Evolutionary conservation across 345 rosid species (phyloP), one percentile per base, ranked within the genome.

Genomic region (Eucalyptus albens): DNA sequence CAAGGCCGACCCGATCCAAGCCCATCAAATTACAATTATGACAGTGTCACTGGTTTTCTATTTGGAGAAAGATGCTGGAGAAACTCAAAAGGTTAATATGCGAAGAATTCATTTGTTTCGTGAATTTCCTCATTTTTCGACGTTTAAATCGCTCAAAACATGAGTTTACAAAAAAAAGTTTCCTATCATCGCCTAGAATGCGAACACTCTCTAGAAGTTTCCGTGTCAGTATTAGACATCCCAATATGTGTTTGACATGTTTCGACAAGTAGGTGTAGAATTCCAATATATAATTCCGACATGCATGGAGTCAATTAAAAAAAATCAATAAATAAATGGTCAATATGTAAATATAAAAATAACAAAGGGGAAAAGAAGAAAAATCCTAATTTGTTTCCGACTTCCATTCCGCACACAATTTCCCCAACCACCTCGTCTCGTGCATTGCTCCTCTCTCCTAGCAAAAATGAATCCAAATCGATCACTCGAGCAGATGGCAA

Each of bases 211-310:
- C 0, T 53, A 0, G 1, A 26, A 53, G 26, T 53, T 53, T 53
- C 2, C 0, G 1, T 53, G 26, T 53, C 0, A 0, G 0, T 53
- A 2, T 53, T 0, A 2, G 0, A 21, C 1, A 53, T 21, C 0
- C 0, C 0, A 53, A 21, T 0, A 4, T 0, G 11, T 53, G 26
- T 19, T 8, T 0, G 1, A 4, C 1, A 8, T 8, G 11, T 8
- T 53, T 53, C 5, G 5, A 53, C 26, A 8, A 0, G 9, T 0
- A 0, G 1, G 0, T 19, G 0, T 1, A 53, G 0, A 53, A 19
- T 53, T 53, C 2, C 24, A 53, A 19, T 0, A 53, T 53, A 0
- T 53, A 0, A 53, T 21, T 53, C 1, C 5, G 0, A 3, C 0
- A 19, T 8, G 5, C 59, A 53, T 0, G 40, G 40, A 1, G 26